phyloP scores from a whole-genome alignment of 202 grass and related monocot genomes.

The Saccharum hybrid region DNA sequence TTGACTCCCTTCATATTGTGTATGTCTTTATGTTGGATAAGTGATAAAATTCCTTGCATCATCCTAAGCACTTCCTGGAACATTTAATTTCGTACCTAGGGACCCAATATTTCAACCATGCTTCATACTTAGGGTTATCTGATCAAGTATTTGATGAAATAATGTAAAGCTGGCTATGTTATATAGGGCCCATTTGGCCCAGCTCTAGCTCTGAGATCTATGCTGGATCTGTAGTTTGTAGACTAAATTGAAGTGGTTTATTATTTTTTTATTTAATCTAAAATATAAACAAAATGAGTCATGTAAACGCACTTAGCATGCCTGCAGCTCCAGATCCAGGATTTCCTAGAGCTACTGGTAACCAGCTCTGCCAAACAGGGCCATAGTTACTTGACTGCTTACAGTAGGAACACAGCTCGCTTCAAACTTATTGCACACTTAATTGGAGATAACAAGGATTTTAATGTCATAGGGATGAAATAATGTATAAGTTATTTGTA shows the following conservation, averaged over 20 bases:
- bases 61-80: slow-evolving; percentile 35
- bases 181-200: neutral
- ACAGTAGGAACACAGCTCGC: neutral
- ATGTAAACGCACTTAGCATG: no score
- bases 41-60: neutral
- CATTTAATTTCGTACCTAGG: slow-evolving; percentile 4
- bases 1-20: neutral
- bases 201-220: neutral
- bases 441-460: slow-evolving; percentile 21
- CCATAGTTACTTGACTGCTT: neutral
- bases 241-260: neutral
- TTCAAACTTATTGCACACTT: slow-evolving; percentile 32
- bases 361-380: no score
- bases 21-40: neutral
- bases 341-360: no score
- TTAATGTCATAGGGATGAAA: slow-evolving; percentile 16
- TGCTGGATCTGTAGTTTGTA: neutral
- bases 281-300: neutral
- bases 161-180: slow-evolving; percentile 16
- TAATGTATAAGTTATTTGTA: slow-evolving; percentile 17
- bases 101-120: slow-evolving; percentile 12
- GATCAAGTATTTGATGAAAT: slow-evolving; percentile 17
- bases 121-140: neutral
- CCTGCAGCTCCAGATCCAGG: no score
- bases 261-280: neutral